Conservation (phyloP, 176 grass and related monocot species). For the Alopecurus myosuroides region DNA sequence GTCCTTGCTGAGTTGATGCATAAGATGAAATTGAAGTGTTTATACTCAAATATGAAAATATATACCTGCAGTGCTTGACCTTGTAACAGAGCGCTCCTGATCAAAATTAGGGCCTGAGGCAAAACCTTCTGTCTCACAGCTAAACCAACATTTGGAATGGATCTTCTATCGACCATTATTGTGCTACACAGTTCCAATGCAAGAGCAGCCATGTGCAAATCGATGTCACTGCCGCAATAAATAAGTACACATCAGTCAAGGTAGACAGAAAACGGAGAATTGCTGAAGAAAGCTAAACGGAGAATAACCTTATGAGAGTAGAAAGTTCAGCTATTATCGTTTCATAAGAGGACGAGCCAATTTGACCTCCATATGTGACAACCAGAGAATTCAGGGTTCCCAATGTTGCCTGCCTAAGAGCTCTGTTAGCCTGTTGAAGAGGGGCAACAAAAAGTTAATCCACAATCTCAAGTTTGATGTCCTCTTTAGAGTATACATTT, state of each 20-base stretch:
- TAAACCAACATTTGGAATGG: slow-evolving; percentile 13
- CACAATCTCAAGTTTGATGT: background rate
- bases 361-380: slow-evolving; percentile 13
- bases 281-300: background rate
- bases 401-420: slow-evolving; percentile 9
- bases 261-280: background rate
- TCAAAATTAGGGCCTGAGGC: slow-evolving; percentile 11
- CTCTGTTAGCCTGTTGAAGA: slow-evolving; percentile 1
- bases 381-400: slow-evolving; percentile 13
- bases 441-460: background rate
- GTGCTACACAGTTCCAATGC: slow-evolving; percentile 7
- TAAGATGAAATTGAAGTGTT: background rate
- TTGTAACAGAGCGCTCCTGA: slow-evolving; percentile 7
- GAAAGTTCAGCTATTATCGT: slow-evolving; percentile 3
- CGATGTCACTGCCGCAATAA: background rate
- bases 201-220: slow-evolving; percentile 16
- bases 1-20: background rate
- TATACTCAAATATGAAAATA: background rate
- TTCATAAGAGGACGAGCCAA: slow-evolving; percentile 7
- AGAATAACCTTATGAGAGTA: background rate
- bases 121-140: slow-evolving; percentile 6
- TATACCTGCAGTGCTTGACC: slow-evolving; percentile 15
- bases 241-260: background rate
- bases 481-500: background rate
- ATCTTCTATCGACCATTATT: background rate